Evolutionary conservation across 2,329 filamentous ascomycete species (phyloP).

Genomic region (Aspergillus transmontanensis): DNA sequence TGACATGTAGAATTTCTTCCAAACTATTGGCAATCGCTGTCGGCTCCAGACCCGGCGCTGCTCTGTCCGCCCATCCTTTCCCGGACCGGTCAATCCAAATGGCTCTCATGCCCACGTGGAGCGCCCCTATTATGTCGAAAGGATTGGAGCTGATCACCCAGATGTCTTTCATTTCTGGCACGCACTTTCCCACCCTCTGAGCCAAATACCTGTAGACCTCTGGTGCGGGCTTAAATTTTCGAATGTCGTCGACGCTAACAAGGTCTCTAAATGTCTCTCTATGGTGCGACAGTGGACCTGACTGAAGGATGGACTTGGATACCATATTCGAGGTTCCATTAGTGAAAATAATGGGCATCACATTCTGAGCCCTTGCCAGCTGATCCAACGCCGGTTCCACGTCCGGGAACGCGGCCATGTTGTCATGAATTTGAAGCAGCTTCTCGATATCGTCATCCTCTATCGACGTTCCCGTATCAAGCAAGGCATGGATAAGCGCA

Average conservation of each 20-base stretch:
- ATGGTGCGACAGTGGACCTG: slow-evolving; percentile 57
- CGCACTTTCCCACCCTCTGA: slow-evolving; percentile 14
- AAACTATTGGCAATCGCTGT: slow-evolving; percentile 59
- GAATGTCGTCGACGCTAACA: slow-evolving; percentile 63
- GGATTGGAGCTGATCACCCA: slow-evolving; percentile 75
- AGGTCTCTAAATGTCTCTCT: slow-evolving; percentile 55
- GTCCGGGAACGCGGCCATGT: slow-evolving; percentile 66
- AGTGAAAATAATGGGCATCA: slow-evolving; percentile 67
- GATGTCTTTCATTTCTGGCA: slow-evolving; percentile 58
- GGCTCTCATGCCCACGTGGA: slow-evolving; percentile 61
- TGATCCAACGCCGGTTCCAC: slow-evolving; percentile 56
- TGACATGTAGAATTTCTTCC: slow-evolving; percentile 56
- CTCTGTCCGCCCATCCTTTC: slow-evolving; percentile 65
- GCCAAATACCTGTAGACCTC: slow-evolving; percentile 53
- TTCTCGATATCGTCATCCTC: slow-evolving; percentile 45
- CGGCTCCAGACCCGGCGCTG: slow-evolving; percentile 56
- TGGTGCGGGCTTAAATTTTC: slow-evolving; percentile 67
- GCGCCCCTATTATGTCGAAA: slow-evolving; percentile 71
- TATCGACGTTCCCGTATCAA: slow-evolving; percentile 57
- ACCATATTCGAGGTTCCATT: slow-evolving; percentile 71
- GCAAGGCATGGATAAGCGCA: slow-evolving; percentile 65
- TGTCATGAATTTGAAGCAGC: slow-evolving; percentile 67
- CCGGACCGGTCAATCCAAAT: slow-evolving; percentile 68
- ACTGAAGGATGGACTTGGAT: slow-evolving; percentile 59
- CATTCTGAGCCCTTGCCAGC: slow-evolving; percentile 43